Percentiles rank a stretch among this genome's conserved stretches.
These are phyloP conservation scores for Annona squamosa DNA, from an alignment of 164 flowering plant species.

Conservation along the genomic window DNA sequence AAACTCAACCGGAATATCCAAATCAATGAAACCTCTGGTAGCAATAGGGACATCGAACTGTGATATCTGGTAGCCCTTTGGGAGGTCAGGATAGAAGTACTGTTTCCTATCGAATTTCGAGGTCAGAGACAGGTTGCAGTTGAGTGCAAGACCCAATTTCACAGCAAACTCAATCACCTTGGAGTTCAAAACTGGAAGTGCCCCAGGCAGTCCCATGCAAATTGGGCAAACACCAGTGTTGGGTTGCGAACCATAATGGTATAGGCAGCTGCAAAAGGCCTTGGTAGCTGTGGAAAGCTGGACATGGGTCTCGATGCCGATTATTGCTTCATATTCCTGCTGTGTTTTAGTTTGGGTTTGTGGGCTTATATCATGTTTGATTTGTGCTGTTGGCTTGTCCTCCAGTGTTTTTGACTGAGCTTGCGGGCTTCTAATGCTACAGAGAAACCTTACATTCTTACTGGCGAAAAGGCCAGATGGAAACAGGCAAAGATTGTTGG, in stretches of 20 bases:
- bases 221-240: constrained; percentile 52
- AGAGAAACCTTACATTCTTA: constrained; percentile 32
- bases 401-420: constrained; percentile 7
- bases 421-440: constrained; percentile 36
- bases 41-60: constrained; percentile 94
- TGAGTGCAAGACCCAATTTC: constrained; percentile 73
- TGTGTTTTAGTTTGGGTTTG: constrained; percentile 6
- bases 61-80: constrained; percentile 91
- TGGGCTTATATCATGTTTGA: neutral
- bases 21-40: constrained; percentile 51
- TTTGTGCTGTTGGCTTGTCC: neutral
- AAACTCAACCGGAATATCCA: constrained; percentile 88
- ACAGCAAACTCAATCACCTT: constrained; percentile 83
- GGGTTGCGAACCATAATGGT: constrained; percentile 73
- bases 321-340: constrained; percentile 66
- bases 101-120: constrained; percentile 95
- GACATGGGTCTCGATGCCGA: constrained; percentile 95
- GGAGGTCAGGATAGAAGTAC: constrained; percentile 91
- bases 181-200: constrained; percentile 80
- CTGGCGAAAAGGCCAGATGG: constrained; percentile 32
- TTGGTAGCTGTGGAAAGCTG: constrained; percentile 77
- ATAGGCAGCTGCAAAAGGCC: constrained; percentile 81
- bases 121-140: constrained; percentile 55
- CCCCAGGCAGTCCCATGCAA: constrained; percentile 48
- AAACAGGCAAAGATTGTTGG: constrained; percentile 26